Percentiles rank a stretch among this genome's conserved stretches.
These are phyloP conservation scores for Cercospora nicotianae DNA, from an alignment of 2,329 filamentous ascomycete species.

Conservation along the genomic window DNA sequence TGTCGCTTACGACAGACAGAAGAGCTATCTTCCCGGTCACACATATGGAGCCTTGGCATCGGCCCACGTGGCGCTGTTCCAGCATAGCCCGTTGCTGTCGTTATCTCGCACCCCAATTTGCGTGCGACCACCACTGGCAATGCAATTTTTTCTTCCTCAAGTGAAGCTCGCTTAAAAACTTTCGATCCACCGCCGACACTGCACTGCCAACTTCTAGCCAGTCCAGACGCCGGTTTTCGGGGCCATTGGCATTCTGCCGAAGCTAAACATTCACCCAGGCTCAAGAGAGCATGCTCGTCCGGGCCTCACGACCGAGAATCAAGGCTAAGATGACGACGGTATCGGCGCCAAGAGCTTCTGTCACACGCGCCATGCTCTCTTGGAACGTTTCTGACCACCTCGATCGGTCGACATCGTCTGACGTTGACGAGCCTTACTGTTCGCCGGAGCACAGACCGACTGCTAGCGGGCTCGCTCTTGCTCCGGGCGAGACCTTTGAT, in stretches of 20 bases:
- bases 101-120: neutral
- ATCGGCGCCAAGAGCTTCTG: neutral
- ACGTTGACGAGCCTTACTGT: slow-evolving; percentile 1
- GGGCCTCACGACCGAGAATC: slow-evolving; percentile 1
- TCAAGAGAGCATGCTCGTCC: neutral
- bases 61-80: neutral
- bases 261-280: neutral
- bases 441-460: neutral
- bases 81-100: neutral
- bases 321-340: neutral
- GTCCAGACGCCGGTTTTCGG: neutral
- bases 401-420: neutral
- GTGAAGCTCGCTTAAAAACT: neutral
- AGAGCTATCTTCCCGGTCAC: neutral
- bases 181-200: neutral
- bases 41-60: neutral
- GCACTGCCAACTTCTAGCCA: neutral
- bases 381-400: neutral
- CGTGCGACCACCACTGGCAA: neutral
- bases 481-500: neutral
- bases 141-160: neutral
- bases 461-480: slow-evolving; percentile 1
- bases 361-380: neutral
- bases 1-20: neutral
- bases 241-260: neutral